Conservation (phyloP, 2,329 filamentous ascomycete genomes). For the Calonectria hongkongensis region DNA sequence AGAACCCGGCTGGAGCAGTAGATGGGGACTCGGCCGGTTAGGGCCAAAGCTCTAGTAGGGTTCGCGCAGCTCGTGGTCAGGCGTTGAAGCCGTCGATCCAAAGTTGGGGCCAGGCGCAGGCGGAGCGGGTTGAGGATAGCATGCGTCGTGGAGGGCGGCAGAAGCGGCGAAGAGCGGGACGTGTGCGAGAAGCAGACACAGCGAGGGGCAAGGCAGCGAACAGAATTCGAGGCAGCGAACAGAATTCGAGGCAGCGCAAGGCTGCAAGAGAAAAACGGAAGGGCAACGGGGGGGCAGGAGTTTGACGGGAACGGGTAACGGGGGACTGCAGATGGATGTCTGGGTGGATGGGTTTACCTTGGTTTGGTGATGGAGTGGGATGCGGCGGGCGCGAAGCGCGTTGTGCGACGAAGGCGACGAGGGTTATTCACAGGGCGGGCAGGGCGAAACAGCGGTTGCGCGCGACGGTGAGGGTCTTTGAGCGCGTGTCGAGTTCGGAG, state of each 20-base stretch:
- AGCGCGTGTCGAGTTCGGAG: conserved; percentile 37
- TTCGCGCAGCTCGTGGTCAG: conserved; percentile 29
- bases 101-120: conserved; percentile 40
- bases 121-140: conserved; percentile 39
- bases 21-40: conserved; percentile 49
- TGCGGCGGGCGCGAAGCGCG: conserved; percentile 52
- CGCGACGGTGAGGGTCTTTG: conserved; percentile 44
- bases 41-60: conserved; percentile 45
- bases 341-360: conserved; percentile 51
- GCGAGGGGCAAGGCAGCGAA: conserved; percentile 40
- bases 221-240: conserved; percentile 39
- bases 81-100: conserved; percentile 26
- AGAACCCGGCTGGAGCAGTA: conserved; percentile 45
- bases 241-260: conserved; percentile 40
- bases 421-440: conserved; percentile 31
- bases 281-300: conserved; percentile 26
- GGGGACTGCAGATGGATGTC: conserved; percentile 37
- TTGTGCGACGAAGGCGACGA: conserved; percentile 51
- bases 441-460: conserved; percentile 48
- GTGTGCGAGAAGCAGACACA: conserved; percentile 18
- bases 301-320: conserved; percentile 35
- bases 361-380: conserved; percentile 51
- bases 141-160: conserved; percentile 34
- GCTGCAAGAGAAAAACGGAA: conserved; percentile 30
- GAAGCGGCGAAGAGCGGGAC: conserved; percentile 37